phyloP scores from a whole-genome alignment of 805 yeast genomes.

The Phaffomyces opuntiae region DNA sequence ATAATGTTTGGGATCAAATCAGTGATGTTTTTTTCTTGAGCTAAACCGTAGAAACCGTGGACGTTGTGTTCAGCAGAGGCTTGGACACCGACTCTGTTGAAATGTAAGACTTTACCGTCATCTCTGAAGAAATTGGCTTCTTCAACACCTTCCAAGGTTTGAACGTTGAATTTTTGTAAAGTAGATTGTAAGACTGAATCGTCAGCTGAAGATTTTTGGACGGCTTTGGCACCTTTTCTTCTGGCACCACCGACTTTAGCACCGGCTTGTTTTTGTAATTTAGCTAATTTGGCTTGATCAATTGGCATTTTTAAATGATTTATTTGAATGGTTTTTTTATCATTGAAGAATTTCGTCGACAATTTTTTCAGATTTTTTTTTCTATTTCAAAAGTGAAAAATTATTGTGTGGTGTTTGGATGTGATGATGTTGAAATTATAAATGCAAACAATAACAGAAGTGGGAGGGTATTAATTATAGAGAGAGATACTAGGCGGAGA shows the following conservation, averaged over 20 bases:
- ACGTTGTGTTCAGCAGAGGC: slow-evolving; percentile 87
- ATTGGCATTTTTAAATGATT: slow-evolving; percentile 54
- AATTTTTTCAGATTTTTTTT: slow-evolving; percentile 6
- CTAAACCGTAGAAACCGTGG: slow-evolving; percentile 90
- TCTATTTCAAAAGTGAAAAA: neutral
- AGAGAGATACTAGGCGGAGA: no score
- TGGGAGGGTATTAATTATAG: no score
- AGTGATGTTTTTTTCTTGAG: slow-evolving; percentile 86
- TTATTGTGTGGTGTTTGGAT: slow-evolving; percentile 7
- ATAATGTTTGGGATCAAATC: slow-evolving; percentile 91
- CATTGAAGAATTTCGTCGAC: slow-evolving; percentile 3
- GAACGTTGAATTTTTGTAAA: slow-evolving; percentile 83
- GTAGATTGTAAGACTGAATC: slow-evolving; percentile 88
- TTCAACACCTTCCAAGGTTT: slow-evolving; percentile 81
- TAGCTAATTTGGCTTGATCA: slow-evolving; percentile 92
- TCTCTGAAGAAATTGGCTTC: slow-evolving; percentile 98
- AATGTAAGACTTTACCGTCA: slow-evolving; percentile 93
- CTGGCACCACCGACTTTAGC: slow-evolving; percentile 85
- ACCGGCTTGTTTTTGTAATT: slow-evolving; percentile 78
- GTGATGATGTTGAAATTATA: neutral
- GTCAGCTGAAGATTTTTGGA: slow-evolving; percentile 64
- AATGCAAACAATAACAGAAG: no score
- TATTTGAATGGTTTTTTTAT: neutral
- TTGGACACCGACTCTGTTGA: slow-evolving; percentile 94
- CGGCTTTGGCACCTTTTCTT: slow-evolving; percentile 81